phyloP scores from a whole-genome alignment of 2,329 filamentous ascomycete species.

The Tolypocladium ovalisporum region DNA sequence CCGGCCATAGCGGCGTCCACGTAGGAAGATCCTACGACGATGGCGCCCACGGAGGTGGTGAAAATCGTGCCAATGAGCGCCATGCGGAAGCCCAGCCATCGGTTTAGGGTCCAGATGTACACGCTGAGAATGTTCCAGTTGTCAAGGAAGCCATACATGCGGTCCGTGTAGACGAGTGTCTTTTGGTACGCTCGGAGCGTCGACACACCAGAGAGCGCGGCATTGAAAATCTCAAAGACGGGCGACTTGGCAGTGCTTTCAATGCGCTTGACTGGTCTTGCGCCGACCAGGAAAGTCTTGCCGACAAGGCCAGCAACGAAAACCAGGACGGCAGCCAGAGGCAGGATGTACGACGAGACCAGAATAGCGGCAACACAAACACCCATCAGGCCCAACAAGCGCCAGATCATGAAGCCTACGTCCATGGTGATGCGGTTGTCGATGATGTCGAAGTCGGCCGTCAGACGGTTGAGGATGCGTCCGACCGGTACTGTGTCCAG shows the following conservation, averaged over 20 bases:
- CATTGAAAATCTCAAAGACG: conserved; percentile 70
- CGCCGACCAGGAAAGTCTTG: conserved; percentile 54
- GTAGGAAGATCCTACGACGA: conserved; percentile 49
- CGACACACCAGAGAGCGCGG: conserved; percentile 58
- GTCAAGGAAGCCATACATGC: conserved; percentile 62
- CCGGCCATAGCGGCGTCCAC: conserved; percentile 64
- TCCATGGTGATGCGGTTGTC: conserved; percentile 57
- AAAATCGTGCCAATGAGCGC: conserved; percentile 59
- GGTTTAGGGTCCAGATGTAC: conserved; percentile 61
- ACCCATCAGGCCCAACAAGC: conserved; percentile 51
- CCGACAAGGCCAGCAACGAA: conserved; percentile 47
- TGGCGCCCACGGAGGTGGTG: conserved; percentile 49
- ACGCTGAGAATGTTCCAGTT: conserved; percentile 54
- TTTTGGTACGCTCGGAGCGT: conserved; percentile 71
- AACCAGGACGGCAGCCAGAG: conserved; percentile 49
- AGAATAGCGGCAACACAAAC: conserved; percentile 58
- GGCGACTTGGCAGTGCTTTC: conserved; percentile 70
- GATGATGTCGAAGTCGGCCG: conserved; percentile 63
- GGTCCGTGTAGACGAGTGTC: conserved; percentile 50
- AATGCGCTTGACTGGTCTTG: conserved; percentile 64
- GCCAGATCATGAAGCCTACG: conserved; percentile 47
- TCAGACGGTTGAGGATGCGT: conserved; percentile 68
- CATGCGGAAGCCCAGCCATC: conserved; percentile 70
- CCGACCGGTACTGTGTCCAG: conserved; percentile 71
- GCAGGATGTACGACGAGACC: conserved; percentile 55